phyloP scores from a whole-genome alignment of 169 alveolate genomes.

The Cryptosporidium sp. region DNA sequence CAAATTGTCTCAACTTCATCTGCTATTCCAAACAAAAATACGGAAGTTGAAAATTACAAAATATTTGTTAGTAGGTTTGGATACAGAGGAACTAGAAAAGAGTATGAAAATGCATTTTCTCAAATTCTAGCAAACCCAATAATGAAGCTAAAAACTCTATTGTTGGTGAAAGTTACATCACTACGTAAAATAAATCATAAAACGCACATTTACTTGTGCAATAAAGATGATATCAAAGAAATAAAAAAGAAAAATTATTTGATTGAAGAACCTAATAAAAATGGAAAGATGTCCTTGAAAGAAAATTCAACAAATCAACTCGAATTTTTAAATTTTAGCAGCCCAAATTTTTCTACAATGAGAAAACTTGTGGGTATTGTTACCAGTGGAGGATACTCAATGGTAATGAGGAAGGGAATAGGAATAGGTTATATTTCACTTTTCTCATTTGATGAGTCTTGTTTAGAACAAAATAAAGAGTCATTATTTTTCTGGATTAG shows the following conservation, averaged over 20 bases:
- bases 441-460: constrained; percentile 16
- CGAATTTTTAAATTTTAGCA: background rate
- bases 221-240: background rate
- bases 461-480: background rate
- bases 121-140: background rate
- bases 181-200: background rate
- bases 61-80: constrained; percentile 42
- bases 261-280: constrained; percentile 26
- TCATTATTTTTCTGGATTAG: constrained; percentile 56
- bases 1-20: background rate
- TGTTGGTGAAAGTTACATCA: constrained; percentile 40
- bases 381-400: constrained; percentile 59
- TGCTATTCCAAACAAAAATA: background rate
- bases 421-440: constrained; percentile 67
- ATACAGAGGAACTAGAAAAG: constrained; percentile 50
- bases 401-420: constrained; percentile 32
- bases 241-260: constrained; percentile 3
- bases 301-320: background rate
- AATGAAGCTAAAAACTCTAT: background rate
- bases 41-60: constrained; percentile 3
- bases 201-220: constrained; percentile 48
- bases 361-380: constrained; percentile 70
- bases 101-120: background rate
- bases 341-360: background rate
- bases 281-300: background rate